Conservation (phyloP, 495 filamentous ascomycete genomes). For the Penicillium angulare region DNA sequence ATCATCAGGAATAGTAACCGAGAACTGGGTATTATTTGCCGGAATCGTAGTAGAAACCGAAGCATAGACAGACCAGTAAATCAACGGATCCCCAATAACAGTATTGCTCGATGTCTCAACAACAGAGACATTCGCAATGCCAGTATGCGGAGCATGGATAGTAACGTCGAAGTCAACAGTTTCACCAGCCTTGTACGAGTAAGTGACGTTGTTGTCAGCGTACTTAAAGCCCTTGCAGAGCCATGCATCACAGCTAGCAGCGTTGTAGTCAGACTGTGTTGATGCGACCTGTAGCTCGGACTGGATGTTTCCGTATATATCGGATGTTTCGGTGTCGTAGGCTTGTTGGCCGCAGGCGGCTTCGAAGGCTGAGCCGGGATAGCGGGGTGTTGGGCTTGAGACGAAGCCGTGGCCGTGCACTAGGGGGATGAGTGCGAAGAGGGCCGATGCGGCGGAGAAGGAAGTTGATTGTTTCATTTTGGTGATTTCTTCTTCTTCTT, state of each 20-base stretch:
- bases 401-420: conserved; percentile 64
- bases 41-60: conserved; percentile 48
- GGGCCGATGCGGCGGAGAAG: conserved; percentile 16
- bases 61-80: conserved; percentile 56
- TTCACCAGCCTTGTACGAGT: conserved; percentile 59
- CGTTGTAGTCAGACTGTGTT: conserved; percentile 56
- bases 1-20: conserved; percentile 59
- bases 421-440: conserved; percentile 49
- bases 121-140: conserved; percentile 67
- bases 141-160: conserved; percentile 63
- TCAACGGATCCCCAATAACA: conserved; percentile 56
- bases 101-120: conserved; percentile 61
- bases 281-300: conserved; percentile 58
- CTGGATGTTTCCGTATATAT: conserved; percentile 69
- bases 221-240: conserved; percentile 74
- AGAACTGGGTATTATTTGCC: conserved; percentile 60
- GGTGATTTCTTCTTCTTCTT: too few relatives aligned
- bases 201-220: conserved; percentile 65
- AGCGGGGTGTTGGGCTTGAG: conserved; percentile 54
- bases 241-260: conserved; percentile 60
- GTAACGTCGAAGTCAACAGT: conserved; percentile 57
- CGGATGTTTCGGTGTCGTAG: conserved; percentile 55
- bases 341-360: conserved; percentile 63
- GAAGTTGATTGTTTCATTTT: conserved; percentile 39
- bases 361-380: conserved; percentile 57